Percentiles rank a stretch among this genome's conserved stretches.
These are phyloP conservation scores for Cordyceps tenuipes DNA, from an alignment of 2,329 filamentous ascomycete species.

Conservation along the genomic window DNA sequence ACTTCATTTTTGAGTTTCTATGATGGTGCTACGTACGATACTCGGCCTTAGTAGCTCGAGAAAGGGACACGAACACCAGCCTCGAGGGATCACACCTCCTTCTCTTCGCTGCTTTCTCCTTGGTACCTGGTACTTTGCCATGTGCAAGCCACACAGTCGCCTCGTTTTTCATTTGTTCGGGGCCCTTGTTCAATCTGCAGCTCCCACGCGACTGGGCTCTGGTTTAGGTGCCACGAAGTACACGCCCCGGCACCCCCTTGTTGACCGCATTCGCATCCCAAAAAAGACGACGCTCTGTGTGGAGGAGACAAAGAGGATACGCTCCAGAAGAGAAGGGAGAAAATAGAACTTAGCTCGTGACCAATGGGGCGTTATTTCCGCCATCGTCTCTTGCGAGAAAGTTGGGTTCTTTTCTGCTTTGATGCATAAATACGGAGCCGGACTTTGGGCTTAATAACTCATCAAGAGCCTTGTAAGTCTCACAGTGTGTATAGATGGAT, in stretches of 20 bases:
- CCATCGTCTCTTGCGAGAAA: not conserved
- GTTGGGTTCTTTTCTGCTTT: not conserved
- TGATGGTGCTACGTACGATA: not conserved
- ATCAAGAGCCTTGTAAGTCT: not conserved
- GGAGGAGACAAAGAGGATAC: not conserved
- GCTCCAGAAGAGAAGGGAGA: not conserved
- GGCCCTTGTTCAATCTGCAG: not conserved
- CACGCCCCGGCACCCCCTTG: not conserved
- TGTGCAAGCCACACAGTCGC: not conserved
- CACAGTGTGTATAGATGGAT: not conserved
- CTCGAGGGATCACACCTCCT: not conserved
- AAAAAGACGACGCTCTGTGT: not conserved
- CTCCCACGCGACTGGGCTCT: slow-evolving; percentile 8
- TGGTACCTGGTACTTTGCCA: slow-evolving; percentile 8
- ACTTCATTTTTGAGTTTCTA: not conserved
- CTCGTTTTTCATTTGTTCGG: not conserved
- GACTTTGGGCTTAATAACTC: not conserved
- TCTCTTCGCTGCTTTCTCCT: not conserved
- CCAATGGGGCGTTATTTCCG: not conserved
- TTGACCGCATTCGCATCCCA: not conserved
- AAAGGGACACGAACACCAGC: not conserved
- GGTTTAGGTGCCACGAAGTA: not conserved
- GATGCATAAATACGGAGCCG: not conserved
- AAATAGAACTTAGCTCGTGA: not conserved
- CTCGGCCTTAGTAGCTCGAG: not conserved